Evolutionary conservation across 2,329 filamentous ascomycete genomes (phyloP).

Genomic region (Beauveria varroae): DNA sequence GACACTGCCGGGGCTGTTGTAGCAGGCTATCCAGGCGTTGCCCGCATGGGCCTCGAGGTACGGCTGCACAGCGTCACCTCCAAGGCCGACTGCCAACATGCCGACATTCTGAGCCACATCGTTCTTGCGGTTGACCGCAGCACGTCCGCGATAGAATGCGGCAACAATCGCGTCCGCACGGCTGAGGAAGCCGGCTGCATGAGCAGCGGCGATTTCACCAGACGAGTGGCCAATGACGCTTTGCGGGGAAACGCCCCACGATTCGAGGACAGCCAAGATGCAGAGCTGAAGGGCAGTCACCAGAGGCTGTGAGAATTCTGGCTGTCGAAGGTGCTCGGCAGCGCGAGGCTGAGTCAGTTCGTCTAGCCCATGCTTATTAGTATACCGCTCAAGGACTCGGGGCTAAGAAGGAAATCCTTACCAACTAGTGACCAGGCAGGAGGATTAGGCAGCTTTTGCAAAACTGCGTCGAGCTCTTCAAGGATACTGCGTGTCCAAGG

Average conservation of each 20-base stretch:
- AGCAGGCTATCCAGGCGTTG: constrained; percentile 13
- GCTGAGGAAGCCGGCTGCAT: constrained; percentile 17
- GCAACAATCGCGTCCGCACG: constrained; percentile 20
- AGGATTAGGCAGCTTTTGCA: constrained; percentile 1
- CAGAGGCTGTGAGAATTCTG: constrained; percentile 31
- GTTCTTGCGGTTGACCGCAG: constrained; percentile 3
- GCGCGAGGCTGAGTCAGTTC: constrained; percentile 3
- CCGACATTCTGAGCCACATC: constrained; percentile 31
- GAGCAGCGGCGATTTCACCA: constrained; percentile 33
- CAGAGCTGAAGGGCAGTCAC: constrained; percentile 37
- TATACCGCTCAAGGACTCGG: accelerated
- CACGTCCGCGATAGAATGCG: constrained; percentile 23
- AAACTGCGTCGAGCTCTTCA: constrained; percentile 9
- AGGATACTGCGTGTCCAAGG: constrained; percentile 11
- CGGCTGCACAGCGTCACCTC: not conserved
- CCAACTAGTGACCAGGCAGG: constrained; percentile 10
- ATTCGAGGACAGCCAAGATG: constrained; percentile 29
- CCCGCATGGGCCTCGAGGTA: not conserved
- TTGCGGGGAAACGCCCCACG: constrained; percentile 22
- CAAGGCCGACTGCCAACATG: constrained; percentile 26
- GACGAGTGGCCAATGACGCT: constrained; percentile 30
- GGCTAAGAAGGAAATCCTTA: not conserved
- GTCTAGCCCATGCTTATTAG: not conserved
- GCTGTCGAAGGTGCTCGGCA: not conserved
- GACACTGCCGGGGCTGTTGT: constrained; percentile 40